phyloP scores from a whole-genome alignment of 2,329 filamentous ascomycete species.

The Colletotrichum sp. region DNA sequence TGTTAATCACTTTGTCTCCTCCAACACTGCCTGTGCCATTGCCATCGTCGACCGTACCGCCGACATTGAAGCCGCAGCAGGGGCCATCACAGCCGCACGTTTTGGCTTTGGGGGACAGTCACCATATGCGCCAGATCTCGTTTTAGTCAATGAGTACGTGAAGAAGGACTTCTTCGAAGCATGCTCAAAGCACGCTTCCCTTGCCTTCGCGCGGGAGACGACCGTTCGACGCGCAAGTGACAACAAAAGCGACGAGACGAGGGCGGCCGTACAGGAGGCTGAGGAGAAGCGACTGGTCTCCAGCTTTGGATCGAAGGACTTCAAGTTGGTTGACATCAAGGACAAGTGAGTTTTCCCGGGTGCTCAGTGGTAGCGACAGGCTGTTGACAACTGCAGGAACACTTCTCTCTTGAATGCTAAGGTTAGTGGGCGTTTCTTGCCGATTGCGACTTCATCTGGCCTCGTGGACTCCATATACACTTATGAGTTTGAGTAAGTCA shows the following conservation, averaged over 20 bases:
- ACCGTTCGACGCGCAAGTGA: conserved; percentile 19
- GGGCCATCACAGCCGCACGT: conserved; percentile 56
- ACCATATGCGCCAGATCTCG: conserved; percentile 65
- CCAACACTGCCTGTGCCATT: conserved; percentile 37
- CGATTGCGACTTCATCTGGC: conserved; percentile 25
- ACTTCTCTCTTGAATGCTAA: conserved; percentile 11
- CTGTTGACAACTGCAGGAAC: neutral
- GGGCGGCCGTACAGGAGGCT: conserved; percentile 26
- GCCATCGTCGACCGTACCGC: conserved; percentile 68
- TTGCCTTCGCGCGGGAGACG: conserved; percentile 38
- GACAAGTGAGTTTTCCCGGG: conserved; percentile 21
- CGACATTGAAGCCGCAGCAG: conserved; percentile 57
- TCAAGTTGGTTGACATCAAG: conserved; percentile 16
- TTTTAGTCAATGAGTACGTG: conserved; percentile 69
- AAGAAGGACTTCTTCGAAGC: conserved; percentile 57
- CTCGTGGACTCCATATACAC: conserved; percentile 4
- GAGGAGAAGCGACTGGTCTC: conserved; percentile 27
- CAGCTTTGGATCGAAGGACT: conserved; percentile 17
- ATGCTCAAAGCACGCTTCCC: conserved; percentile 9
- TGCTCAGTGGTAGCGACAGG: conserved; percentile 26
- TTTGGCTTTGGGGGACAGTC: conserved; percentile 62
- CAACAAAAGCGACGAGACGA: conserved; percentile 24
- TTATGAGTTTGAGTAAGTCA: conserved; percentile 4
- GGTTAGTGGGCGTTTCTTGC: conserved; percentile 28
- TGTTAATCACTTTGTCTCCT: conserved; percentile 21